phyloP scores from a whole-genome alignment of 202 grass and related monocot species.

The Carex sylvatica region DNA sequence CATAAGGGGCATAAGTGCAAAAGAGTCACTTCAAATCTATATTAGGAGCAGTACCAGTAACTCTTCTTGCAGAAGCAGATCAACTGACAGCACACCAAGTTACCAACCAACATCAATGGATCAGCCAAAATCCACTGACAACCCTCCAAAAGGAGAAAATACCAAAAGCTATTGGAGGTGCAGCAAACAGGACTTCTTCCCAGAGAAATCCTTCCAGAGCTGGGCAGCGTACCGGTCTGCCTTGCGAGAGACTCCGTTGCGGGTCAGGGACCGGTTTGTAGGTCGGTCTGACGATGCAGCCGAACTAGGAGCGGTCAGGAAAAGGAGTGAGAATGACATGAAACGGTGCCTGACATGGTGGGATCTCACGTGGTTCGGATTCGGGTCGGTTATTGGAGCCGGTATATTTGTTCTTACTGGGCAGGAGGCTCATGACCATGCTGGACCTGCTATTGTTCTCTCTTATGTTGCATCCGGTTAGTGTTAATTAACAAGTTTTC shows the following conservation, averaged over 20 bases:
- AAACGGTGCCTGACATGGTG: constrained; percentile 87
- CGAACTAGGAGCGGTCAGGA: constrained; percentile 60
- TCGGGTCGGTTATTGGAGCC: constrained; percentile 79
- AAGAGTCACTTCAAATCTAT: not conserved
- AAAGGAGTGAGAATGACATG: constrained; percentile 92
- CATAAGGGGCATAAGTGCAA: not conserved
- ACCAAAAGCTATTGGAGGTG: constrained; percentile 73
- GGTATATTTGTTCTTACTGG: constrained; percentile 95
- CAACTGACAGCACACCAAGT: constrained; percentile 21
- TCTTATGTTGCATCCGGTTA: constrained; percentile 72
- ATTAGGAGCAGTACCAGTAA: not conserved
- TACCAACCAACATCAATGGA: constrained; percentile 14
- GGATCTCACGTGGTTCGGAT: constrained; percentile 96
- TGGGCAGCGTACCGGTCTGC: constrained; percentile 59
- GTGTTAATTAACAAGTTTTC: not conserved
- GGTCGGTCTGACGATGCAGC: constrained; percentile 66
- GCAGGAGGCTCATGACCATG: constrained; percentile 72
- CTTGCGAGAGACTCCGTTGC: constrained; percentile 36
- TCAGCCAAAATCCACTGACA: constrained; percentile 6
- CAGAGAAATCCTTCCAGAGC: constrained; percentile 86
- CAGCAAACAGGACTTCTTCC: constrained; percentile 83
- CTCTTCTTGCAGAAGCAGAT: not conserved
- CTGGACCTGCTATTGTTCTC: constrained; percentile 81
- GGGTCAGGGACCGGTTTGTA: constrained; percentile 55
- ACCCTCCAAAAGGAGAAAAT: not conserved